Conservation (phyloP, 768 basidiomycete genomes). For the Amanita rimosa region DNA sequence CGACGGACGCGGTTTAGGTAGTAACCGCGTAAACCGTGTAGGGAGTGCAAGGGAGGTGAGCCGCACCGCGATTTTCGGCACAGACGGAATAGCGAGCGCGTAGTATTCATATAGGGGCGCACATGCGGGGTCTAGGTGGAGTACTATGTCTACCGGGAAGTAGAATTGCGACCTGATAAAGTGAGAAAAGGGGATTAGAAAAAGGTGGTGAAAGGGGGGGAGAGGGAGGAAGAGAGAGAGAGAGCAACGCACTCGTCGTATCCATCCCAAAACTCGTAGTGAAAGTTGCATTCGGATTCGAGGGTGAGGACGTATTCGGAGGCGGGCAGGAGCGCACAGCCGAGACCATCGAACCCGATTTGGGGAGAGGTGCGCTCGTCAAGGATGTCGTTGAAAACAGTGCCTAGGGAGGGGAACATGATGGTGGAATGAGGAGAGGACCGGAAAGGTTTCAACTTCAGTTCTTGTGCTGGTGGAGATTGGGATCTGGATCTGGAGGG, state of each 20-base stretch:
- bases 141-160: neutral
- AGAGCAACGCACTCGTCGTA: neutral
- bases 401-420: neutral
- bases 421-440: neutral
- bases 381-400: neutral
- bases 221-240: too few relatives aligned
- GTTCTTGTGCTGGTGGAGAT: neutral
- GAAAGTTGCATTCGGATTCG: slow-evolving; percentile 1
- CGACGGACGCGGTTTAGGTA: neutral
- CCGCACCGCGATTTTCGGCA: neutral
- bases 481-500: too few relatives aligned
- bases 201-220: neutral
- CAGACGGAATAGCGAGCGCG: neutral
- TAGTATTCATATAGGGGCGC: neutral
- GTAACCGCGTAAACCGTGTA: neutral
- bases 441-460: neutral
- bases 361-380: neutral
- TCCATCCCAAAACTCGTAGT: slow-evolving; percentile 3
- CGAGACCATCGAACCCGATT: neutral
- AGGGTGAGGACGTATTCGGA: neutral
- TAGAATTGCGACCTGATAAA: neutral
- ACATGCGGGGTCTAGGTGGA: neutral
- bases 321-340: neutral
- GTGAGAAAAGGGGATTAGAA: too few relatives aligned
- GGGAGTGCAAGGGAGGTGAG: neutral